phyloP scores from a whole-genome alignment of 305 asterid species.

The Solanum aculeatissimum region DNA sequence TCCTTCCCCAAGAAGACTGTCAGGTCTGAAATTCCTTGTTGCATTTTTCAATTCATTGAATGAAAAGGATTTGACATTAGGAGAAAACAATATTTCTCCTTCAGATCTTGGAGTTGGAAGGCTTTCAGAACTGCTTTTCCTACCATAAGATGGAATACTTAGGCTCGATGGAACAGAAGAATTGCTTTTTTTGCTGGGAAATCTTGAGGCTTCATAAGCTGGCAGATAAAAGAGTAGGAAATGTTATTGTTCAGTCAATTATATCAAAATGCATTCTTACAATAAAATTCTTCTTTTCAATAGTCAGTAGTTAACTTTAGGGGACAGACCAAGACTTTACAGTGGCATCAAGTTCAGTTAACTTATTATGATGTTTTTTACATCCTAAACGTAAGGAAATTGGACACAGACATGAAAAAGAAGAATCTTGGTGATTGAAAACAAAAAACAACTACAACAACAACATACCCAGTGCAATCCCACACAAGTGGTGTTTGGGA shows the following conservation, averaged over 20 bases:
- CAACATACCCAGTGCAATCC: background rate
- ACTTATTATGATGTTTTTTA: background rate
- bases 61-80: conserved; percentile 66
- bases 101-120: conserved; percentile 86
- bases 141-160: conserved; percentile 45
- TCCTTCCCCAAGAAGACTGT: conserved; percentile 97
- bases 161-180: conserved; percentile 36
- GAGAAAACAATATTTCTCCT: conserved; percentile 62
- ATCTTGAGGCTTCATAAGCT: conserved; percentile 31
- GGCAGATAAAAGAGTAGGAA: background rate
- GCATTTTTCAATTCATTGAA: conserved; percentile 79
- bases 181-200: conserved; percentile 29
- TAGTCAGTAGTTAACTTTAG: background rate
- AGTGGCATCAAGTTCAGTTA: background rate
- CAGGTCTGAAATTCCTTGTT: conserved; percentile 78
- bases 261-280: background rate
- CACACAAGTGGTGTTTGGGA: background rate
- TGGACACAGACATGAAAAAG: background rate
- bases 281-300: background rate
- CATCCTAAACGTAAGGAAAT: background rate
- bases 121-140: conserved; percentile 50
- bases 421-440: background rate
- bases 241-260: background rate
- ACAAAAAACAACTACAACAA: background rate
- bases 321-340: background rate